Evolutionary conservation across 2,329 filamentous ascomycete genomes (phyloP).

Genomic region (Seiridium unicorne): DNA sequence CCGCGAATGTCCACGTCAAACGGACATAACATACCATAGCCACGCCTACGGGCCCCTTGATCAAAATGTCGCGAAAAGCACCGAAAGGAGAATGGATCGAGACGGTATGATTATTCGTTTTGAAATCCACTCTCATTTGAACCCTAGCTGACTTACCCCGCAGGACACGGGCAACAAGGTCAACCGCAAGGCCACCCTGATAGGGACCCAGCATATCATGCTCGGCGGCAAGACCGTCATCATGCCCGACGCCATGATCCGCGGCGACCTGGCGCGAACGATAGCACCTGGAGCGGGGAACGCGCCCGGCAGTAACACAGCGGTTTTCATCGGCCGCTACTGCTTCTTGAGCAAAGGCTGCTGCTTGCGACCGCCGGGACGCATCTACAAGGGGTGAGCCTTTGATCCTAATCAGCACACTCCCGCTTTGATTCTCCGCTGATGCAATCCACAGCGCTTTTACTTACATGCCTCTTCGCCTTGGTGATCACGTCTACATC

Average conservation of each 20-base stretch:
- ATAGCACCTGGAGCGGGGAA: constrained; percentile 39
- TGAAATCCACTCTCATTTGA: background rate
- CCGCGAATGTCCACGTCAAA: too few species aligned
- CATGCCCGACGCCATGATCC: constrained; percentile 90
- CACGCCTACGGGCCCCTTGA: background rate
- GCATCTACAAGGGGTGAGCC: constrained; percentile 69
- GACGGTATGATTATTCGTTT: constrained; percentile 59
- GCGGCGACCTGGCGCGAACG: constrained; percentile 77
- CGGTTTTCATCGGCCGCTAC: constrained; percentile 87
- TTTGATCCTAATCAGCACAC: constrained; percentile 13
- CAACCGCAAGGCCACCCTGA: constrained; percentile 84
- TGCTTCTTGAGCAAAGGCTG: constrained; percentile 81
- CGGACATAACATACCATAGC: too few species aligned
- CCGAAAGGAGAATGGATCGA: constrained; percentile 94
- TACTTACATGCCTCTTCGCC: constrained; percentile 84
- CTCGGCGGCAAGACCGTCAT: constrained; percentile 95
- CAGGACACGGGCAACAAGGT: constrained; percentile 99
- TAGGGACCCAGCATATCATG: constrained; percentile 97
- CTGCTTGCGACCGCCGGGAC: constrained; percentile 78
- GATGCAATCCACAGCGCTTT: constrained; percentile 44
- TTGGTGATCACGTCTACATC: constrained; percentile 93
- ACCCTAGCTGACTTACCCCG: background rate
- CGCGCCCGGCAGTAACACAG: constrained; percentile 53
- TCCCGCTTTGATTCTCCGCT: background rate
- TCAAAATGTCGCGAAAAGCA: constrained; percentile 59